Base-by-base conservation (phyloP, 306 rosid genomes). In the Oxytropis ochrocephala region DNA sequence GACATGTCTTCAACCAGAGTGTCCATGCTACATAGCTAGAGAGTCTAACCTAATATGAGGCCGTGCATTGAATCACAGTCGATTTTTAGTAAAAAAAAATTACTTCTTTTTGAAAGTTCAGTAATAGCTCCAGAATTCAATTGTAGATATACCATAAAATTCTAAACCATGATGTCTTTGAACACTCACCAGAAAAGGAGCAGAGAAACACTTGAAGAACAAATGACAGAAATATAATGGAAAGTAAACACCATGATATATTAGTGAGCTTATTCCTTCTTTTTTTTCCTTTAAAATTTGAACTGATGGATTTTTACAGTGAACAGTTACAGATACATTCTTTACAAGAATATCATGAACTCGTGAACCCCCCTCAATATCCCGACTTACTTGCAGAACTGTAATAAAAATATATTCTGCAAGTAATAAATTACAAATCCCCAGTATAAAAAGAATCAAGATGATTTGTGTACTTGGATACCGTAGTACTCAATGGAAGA, bases 401-500 rank as follows among this genome's bases (percentile, higher is more conserved):
- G 46, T 30, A 41, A 66, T 39, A 68, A 73, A 72, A 73, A 50
- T 5, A 57, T 49, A 73, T 51, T 46, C 76, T 73, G 85, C 82
- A 77, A 68, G 69, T 48, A 55, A 54, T 55, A 73, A 72, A 67
- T 62, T 48, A 74, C 64, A 81, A 58, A 68, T 33, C 27, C 76
- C 74, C 74, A 4, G 46, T 43, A 53, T 29, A 51, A 57, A 9
- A 44, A 36, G 46, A n/a, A 63, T 18, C 30, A 63, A 13, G 39
- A 51, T 8, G 62, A 12, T 36, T 43, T 56, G 39, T 65, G 6
- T 57, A 64, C 80, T 64, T 18, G 27, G 72, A 52, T 69, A 18
- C 48, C 12, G 16, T 17, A 47, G 16, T 17, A 47, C 75, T 82
- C 85, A 94, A 76, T 87, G 96, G 74, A 94, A 94, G 63, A 94